phyloP scores from a whole-genome alignment of 768 basidiomycete genomes.

The Suillus weaverae region DNA sequence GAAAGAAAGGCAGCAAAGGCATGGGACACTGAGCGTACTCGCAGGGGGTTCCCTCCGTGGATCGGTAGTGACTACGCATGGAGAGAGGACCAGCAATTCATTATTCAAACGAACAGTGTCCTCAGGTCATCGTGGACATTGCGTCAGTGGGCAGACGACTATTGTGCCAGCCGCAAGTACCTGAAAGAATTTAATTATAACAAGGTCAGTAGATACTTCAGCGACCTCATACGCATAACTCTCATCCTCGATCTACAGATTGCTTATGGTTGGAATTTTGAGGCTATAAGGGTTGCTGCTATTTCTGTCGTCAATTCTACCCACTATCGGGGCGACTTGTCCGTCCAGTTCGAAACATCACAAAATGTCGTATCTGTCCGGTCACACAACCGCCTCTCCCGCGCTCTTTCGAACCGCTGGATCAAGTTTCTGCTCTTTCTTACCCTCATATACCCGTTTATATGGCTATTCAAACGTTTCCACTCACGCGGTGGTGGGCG shows the following conservation, averaged over 20 bases:
- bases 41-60: conserved; percentile 57
- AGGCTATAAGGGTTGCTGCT: conserved; percentile 40
- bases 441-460: conserved; percentile 72
- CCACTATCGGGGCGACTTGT: conserved; percentile 35
- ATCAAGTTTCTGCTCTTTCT: conserved; percentile 68
- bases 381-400: conserved; percentile 64
- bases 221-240: neutral
- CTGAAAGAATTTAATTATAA: conserved; percentile 79
- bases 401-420: conserved; percentile 69
- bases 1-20: conserved; percentile 45
- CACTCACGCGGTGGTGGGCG: conserved; percentile 64
- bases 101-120: conserved; percentile 23
- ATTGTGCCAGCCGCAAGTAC: conserved; percentile 65
- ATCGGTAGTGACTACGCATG: conserved; percentile 34
- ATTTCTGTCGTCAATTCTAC: conserved; percentile 40
- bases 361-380: conserved; percentile 60
- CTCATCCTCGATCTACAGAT: conserved; percentile 39
- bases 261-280: conserved; percentile 60
- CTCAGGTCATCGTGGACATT: conserved; percentile 61
- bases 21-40: conserved; percentile 45
- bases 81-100: conserved; percentile 29
- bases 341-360: conserved; percentile 50
- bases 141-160: conserved; percentile 81
- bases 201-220: conserved; percentile 45
- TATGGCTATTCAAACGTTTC: conserved; percentile 79